These are phyloP conservation scores for Didymella keratinophila DNA, from an alignment of 2,329 filamentous ascomycete species.

Conservation along the genomic window DNA sequence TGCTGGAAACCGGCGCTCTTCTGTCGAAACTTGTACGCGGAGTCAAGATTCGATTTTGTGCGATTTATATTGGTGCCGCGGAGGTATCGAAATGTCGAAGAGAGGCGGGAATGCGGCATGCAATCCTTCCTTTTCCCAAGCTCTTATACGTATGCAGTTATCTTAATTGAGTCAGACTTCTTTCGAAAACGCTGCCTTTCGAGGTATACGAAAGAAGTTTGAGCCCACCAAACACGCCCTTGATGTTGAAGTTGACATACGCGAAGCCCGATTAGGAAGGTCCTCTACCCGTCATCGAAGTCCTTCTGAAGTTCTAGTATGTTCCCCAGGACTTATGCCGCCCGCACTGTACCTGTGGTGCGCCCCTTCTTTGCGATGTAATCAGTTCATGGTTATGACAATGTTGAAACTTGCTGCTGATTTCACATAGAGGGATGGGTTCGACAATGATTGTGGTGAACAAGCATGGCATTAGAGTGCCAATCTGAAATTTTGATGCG, in stretches of 20 bases:
- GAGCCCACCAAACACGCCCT: constrained; percentile 10
- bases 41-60: background rate
- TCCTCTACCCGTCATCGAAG: background rate
- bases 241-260: constrained; percentile 17
- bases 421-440: no score
- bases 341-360: no score
- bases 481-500: constrained; percentile 5
- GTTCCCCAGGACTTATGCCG: no score
- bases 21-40: background rate
- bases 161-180: background rate
- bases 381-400: no score
- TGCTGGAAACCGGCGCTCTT: background rate
- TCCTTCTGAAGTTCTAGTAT: no score
- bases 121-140: background rate
- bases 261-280: constrained; percentile 26
- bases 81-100: background rate
- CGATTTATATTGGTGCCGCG: background rate
- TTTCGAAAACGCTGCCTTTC: background rate
- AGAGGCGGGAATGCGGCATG: background rate
- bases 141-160: background rate
- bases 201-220: background rate
- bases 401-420: no score
- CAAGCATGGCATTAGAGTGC: no score
- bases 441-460: no score
- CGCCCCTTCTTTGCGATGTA: no score